Evolutionary conservation across 179 eudicot genomes (phyloP).

Genomic region (Spergularia azorica): DNA sequence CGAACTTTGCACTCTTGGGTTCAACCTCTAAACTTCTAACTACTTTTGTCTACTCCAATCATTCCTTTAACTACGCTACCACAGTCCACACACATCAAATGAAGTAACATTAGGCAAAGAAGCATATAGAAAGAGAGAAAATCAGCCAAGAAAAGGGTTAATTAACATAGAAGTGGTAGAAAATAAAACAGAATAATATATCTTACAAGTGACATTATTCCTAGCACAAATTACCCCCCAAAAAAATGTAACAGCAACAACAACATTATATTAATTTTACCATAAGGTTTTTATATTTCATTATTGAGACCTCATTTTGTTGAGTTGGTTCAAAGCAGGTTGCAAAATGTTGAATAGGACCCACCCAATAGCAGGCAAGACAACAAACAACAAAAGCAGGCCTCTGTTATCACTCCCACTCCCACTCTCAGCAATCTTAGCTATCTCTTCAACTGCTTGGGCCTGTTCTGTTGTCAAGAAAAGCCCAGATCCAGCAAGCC

Average conservation of each 20-base stretch:
- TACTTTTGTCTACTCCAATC: no score
- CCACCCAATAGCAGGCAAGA: constrained; percentile 86
- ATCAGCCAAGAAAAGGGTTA: constrained; percentile 8
- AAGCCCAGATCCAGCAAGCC: constrained; percentile 49
- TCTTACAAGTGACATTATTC: constrained; percentile 23
- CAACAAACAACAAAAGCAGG: constrained; percentile 63
- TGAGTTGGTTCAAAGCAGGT: constrained; percentile 93
- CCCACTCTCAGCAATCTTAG: constrained; percentile 39
- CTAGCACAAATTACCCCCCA: constrained; percentile 27
- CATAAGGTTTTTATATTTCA: neutral
- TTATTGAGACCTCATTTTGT: constrained; percentile 76
- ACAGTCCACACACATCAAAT: no score
- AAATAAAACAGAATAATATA: constrained; percentile 27
- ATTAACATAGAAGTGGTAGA: constrained; percentile 31
- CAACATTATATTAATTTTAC: neutral
- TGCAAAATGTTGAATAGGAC: constrained; percentile 82
- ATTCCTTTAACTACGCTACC: no score
- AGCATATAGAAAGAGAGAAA: neutral
- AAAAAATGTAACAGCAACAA: constrained; percentile 8
- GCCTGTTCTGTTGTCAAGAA: constrained; percentile 28
- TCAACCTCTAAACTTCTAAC: no score
- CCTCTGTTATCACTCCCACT: constrained; percentile 70
- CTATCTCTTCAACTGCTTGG: constrained; percentile 42
- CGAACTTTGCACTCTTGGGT: no score
- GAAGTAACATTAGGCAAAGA: no score